A percentile compares a stretch with the other conserved stretches of the same genome.
Evolutionary conservation across 768 basidiomycete species (phyloP).

Genomic region (Mycena venus): DNA sequence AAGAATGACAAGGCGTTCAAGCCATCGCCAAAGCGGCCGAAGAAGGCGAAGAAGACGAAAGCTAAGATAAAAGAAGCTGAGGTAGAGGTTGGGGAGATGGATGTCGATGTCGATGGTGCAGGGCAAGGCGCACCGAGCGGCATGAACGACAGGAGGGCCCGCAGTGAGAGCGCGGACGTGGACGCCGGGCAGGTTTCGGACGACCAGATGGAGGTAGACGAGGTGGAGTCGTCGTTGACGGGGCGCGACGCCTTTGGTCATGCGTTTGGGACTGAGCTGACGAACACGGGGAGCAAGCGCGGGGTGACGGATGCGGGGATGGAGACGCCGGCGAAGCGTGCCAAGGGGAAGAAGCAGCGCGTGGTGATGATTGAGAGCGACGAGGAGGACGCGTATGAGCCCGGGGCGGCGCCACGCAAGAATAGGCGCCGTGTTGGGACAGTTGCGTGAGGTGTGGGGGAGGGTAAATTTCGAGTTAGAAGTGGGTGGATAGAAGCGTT

Average conservation of each 20-base stretch:
- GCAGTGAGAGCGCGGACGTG: conserved; percentile 40
- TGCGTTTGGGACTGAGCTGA: conserved; percentile 58
- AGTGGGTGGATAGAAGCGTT: background rate
- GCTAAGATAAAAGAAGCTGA: conserved; percentile 42
- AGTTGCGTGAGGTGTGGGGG: background rate
- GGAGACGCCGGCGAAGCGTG: conserved; percentile 42
- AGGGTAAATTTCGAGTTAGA: background rate
- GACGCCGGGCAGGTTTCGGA: conserved; percentile 31
- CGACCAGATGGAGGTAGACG: conserved; percentile 35
- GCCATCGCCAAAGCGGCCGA: conserved; percentile 67
- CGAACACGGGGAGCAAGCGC: conserved; percentile 59
- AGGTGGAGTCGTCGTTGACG: conserved; percentile 38
- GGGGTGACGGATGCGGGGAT: conserved; percentile 44
- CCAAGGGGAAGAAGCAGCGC: conserved; percentile 44
- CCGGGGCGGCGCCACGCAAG: conserved; percentile 39
- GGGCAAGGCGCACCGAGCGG: conserved; percentile 33
- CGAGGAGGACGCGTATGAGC: conserved; percentile 50
- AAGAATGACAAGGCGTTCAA: conserved; percentile 72
- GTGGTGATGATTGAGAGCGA: conserved; percentile 37
- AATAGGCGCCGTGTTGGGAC: background rate
- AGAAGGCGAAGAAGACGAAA: conserved; percentile 44
- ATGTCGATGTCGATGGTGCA: conserved; percentile 41
- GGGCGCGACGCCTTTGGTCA: conserved; percentile 10
- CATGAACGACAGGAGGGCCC: conserved; percentile 12
- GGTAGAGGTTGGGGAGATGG: conserved; percentile 38